A percentile compares a stretch with the other conserved stretches of the same genome.
Conservation (phyloP, 1,284 basidiomycete genomes). For the Cutaneotrichosporon cyanovorans region DNA sequence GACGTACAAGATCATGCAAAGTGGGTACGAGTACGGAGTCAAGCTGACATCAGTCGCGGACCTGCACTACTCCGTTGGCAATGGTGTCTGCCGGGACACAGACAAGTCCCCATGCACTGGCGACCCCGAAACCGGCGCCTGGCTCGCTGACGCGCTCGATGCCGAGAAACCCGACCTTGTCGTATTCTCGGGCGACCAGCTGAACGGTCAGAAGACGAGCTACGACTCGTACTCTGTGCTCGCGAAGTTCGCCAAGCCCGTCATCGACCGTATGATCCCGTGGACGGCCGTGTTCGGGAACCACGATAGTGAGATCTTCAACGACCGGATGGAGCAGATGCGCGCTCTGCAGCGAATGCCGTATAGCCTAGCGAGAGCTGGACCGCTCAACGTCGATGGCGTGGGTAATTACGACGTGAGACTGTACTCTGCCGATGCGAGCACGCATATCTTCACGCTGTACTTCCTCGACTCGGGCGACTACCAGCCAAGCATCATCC, state of each 20-base stretch:
- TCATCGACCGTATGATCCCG: constrained; percentile 67
- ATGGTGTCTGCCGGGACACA: constrained; percentile 65
- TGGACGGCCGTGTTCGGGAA: constrained; percentile 92
- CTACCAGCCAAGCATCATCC: constrained; percentile 55
- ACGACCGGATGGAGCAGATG: constrained; percentile 57
- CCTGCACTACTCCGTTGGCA: constrained; percentile 71
- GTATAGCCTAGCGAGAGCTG: constrained; percentile 69
- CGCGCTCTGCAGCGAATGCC: constrained; percentile 68
- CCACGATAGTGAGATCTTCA: constrained; percentile 69
- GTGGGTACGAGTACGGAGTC: constrained; percentile 14
- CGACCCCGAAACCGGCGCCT: constrained; percentile 64
- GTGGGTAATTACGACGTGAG: constrained; percentile 62
- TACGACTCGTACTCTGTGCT: constrained; percentile 82
- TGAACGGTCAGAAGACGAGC: constrained; percentile 77
- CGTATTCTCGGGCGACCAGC: constrained; percentile 64
- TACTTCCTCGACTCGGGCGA: constrained; percentile 90
- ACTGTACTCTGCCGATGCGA: constrained; percentile 49
- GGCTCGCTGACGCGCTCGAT: constrained; percentile 66
- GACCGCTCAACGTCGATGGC: constrained; percentile 74
- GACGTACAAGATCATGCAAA: constrained; percentile 77
- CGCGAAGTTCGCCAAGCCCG: constrained; percentile 73
- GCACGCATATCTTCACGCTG: constrained; percentile 74
- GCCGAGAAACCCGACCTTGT: constrained; percentile 81
- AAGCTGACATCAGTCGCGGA: constrained; percentile 58
- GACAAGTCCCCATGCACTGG: constrained; percentile 49